Evolutionary conservation across 306 rosid species (phyloP).

Genomic region (Morella rubra): DNA sequence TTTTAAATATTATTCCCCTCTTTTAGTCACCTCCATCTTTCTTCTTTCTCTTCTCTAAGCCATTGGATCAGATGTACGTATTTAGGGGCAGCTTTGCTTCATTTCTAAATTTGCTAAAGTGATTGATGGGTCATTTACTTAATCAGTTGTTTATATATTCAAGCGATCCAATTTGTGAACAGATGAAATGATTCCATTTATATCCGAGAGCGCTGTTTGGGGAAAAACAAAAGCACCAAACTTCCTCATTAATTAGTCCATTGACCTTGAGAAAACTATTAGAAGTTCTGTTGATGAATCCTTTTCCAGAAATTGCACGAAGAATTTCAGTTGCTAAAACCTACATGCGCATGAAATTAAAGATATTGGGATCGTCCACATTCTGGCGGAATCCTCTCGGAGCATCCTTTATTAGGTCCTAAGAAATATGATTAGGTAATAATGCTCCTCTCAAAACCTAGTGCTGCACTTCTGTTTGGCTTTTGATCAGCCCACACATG

Average conservation of each 20-base stretch:
- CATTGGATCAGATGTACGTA: constrained; percentile 28
- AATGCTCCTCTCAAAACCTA: neutral
- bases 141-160: neutral
- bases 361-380: too few species aligned
- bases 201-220: too few species aligned
- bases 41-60: constrained; percentile 18
- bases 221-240: too few species aligned
- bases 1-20: constrained; percentile 22
- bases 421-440: neutral
- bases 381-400: neutral
- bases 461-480: neutral
- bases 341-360: too few species aligned
- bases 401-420: neutral
- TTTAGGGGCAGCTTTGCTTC: constrained; percentile 22
- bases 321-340: too few species aligned
- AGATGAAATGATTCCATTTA: too few species aligned
- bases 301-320: too few species aligned
- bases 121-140: neutral
- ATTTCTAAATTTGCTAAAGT: constrained; percentile 12
- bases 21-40: constrained; percentile 16
- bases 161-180: neutral
- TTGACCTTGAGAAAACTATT: too few species aligned
- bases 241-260: too few species aligned
- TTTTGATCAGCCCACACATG: neutral
- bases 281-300: too few species aligned